Base-by-base conservation (phyloP, 257 asterid species). In the Craterostigma plantagineum region DNA sequence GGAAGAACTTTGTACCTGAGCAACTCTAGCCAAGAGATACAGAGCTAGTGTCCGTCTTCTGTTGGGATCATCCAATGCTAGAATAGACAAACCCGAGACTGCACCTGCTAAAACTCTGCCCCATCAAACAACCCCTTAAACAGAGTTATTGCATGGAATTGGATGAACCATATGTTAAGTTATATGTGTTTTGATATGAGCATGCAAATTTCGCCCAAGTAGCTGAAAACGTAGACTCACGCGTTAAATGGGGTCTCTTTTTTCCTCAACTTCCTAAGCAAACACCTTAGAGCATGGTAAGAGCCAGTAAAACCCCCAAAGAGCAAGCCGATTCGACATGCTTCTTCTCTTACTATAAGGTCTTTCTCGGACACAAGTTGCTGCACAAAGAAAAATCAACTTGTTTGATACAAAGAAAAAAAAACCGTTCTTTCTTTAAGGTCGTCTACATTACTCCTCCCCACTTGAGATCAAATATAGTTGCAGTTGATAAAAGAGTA, bases 361-460 rank as follows among this genome's bases (percentile, higher is more conserved):
- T 90, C 96, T 72, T 84, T 90, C 81, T 90, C 99, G 12, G 99
- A 90, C 48, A 90, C 96, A 63, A 90, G 99, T 90, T 80, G 96
- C 99, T 84, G 92, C 71, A 71, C 6, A 23, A 23, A 45, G 58
- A 10, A 62, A 50, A 62, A n/a, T n/a, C n/a, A n/a, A n/a, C n/a
- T 58, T 11, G 42, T 48, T 46, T n/a, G 3, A n/a, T 7, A 12
- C 13, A n/a, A n/a, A n/a, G n/a, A n/a, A n/a, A n/a, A n/a, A n/a
- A n/a, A n/a, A n/a, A n/a, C n/a, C n/a, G n/a, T n/a, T n/a, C n/a
- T 23, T 23, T 23, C 30, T 23, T 23, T 23, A n/a, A n/a, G n/a
- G n/a, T n/a, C n/a, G n/a, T n/a, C n/a, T n/a, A n/a, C n/a, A n/a
- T n/a, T n/a, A n/a, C n/a, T n/a, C n/a, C n/a, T n/a, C n/a, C n/a